These are phyloP conservation scores for Candida silvatica DNA, from an alignment of 805 yeast species.

Conservation along the genomic window DNA sequence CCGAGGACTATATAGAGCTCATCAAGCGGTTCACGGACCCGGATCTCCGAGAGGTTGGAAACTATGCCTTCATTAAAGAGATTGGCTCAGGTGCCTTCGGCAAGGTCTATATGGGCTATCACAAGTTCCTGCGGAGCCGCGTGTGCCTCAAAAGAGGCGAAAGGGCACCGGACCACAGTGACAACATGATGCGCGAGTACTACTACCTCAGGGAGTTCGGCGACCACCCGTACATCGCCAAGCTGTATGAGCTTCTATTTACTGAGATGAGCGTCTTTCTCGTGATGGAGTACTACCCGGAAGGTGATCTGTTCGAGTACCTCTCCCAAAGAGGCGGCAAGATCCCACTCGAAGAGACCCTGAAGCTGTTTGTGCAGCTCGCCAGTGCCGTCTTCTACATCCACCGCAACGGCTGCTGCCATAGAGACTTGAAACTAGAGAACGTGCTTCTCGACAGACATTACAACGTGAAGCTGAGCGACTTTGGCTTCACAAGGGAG, in stretches of 20 bases:
- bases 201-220: constrained; percentile 75
- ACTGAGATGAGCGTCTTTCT: constrained; percentile 79
- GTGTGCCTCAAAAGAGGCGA: constrained; percentile 79
- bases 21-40: constrained; percentile 25
- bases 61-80: constrained; percentile 60
- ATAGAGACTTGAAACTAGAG: constrained; percentile 88
- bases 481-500: constrained; percentile 92
- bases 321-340: constrained; percentile 44
- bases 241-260: constrained; percentile 76
- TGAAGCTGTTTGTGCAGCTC: constrained; percentile 53
- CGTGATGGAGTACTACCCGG: constrained; percentile 84
- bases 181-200: constrained; percentile 83
- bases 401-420: constrained; percentile 64
- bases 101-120: constrained; percentile 79
- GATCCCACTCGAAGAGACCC: constrained; percentile 41
- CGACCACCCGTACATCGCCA: constrained; percentile 74
- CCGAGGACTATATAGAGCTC: constrained; percentile 30
- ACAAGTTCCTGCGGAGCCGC: constrained; percentile 61
- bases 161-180: constrained; percentile 44
- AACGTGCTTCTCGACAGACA: constrained; percentile 59
- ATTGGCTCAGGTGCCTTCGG: constrained; percentile 95
- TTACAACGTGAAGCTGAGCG: constrained; percentile 67
- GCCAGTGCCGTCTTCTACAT: constrained; percentile 65
- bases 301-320: constrained; percentile 66
- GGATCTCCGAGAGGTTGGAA: constrained; percentile 64